Evolutionary conservation across 352 stramenopile genomes (phyloP), one percentile per base, ranked within the genome.

Genomic region (Phytophthora tentaculata): DNA sequence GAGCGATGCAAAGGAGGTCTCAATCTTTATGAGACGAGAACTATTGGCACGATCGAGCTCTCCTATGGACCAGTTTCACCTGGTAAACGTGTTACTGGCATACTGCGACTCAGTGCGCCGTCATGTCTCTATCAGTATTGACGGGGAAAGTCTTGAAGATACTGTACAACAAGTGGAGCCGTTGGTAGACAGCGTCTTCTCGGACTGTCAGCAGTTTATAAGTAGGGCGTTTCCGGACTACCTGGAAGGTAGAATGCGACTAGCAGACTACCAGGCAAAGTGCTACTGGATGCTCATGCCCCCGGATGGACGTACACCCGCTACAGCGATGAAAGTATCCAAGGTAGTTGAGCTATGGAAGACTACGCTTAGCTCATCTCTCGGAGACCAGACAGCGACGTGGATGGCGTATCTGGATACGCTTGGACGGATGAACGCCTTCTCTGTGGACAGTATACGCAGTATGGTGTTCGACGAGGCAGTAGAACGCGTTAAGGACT

Each of bases 21-120:
- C 54, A 1, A n/a, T 47, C 0, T 73, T 77, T 29, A 49, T 88
- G 13, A 51, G 66, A 22, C 52, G 22, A 8, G 45, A 80, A 2
- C 50, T 92, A 22, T 20, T 87, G 28, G 43, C 61, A 1, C 72
- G 79, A 8, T 76, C 63, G 14, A 67, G 32, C 5, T 58, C 79
- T 17, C 77, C 78, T 9, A 88, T 91, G 81, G 80, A 91, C 57
- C 63, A 69, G n/a, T 83, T 68, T 4, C 81, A 94, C 50, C 71
- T 77, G 32, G 44, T 90, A 2, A 75, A 52, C 4, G 71, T 84
- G 10, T 35, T 94, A 47, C 67, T 88, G 17, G 81, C 70, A 19
- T 84, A 74, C 56, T 89, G 81, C 35, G 81, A 89, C 41, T 37
- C 65, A 1, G 47, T 67, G 9, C 79, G 81, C 6, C 81, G 81